Percentiles rank a stretch among this genome's conserved stretches.
phyloP scores from a whole-genome alignment of 176 grass and related monocot species.

The Leersia perrieri region DNA sequence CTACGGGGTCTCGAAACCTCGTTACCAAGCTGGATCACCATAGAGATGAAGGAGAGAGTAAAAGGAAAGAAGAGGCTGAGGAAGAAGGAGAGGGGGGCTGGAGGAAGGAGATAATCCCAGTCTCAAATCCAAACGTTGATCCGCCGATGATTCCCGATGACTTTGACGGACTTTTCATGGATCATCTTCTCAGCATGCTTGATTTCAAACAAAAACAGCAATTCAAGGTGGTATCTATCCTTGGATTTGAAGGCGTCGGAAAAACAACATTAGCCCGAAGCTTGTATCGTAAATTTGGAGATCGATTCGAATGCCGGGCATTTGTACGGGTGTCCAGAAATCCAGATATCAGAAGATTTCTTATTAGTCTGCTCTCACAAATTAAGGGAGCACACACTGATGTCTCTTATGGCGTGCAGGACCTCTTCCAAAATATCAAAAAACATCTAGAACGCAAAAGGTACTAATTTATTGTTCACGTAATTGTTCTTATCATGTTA shows the following conservation, averaged over 20 bases:
- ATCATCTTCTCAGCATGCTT: not conserved
- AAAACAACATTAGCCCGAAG: not conserved
- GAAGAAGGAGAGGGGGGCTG: too few relatives aligned
- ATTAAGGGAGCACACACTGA: not conserved
- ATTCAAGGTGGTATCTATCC: not conserved
- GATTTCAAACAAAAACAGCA: not conserved
- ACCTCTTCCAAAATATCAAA: not conserved
- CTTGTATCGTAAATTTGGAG: not conserved
- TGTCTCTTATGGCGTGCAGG: not conserved
- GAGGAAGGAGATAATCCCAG: too few relatives aligned
- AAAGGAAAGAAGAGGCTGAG: too few relatives aligned
- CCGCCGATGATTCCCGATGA: too few relatives aligned
- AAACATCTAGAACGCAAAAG: not conserved
- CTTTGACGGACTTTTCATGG: not conserved
- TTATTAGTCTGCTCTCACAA: not conserved
- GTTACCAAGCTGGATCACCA: too few relatives aligned
- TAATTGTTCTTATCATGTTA: too few relatives aligned
- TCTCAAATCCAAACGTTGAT: too few relatives aligned
- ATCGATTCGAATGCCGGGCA: not conserved
- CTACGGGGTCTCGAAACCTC: too few relatives aligned
- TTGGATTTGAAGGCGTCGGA: not conserved
- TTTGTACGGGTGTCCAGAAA: not conserved
- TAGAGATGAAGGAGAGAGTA: too few relatives aligned
- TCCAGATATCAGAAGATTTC: not conserved
- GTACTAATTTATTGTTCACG: too few relatives aligned